Conservation (phyloP, 768 basidiomycete genomes). For the Boletus pseudopeckii region DNA sequence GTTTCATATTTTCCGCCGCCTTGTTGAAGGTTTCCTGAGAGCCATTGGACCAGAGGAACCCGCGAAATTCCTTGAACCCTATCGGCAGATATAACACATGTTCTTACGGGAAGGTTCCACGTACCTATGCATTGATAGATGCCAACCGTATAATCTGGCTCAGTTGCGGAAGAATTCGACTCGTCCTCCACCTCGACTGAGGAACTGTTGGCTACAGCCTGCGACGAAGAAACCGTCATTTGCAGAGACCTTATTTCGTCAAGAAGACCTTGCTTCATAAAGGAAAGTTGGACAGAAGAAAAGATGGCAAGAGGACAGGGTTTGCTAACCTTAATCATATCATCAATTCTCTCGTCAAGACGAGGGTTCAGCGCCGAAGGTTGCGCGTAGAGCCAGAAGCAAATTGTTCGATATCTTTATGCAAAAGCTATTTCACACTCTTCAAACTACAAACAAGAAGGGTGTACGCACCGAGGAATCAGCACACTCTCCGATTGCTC, state of each 20-base stretch:
- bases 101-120: slow-evolving; percentile 4
- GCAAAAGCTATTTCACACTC: background rate
- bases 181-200: background rate
- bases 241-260: slow-evolving; percentile 68
- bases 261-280: slow-evolving; percentile 67
- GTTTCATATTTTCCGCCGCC: slow-evolving; percentile 78
- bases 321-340: slow-evolving; percentile 74
- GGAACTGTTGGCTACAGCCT: background rate
- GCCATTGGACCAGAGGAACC: slow-evolving; percentile 50
- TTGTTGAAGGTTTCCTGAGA: slow-evolving; percentile 43
- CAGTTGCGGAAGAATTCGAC: background rate
- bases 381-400: slow-evolving; percentile 88
- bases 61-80: slow-evolving; percentile 93
- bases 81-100: slow-evolving; percentile 8
- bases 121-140: slow-evolving; percentile 94
- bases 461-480: slow-evolving; percentile 48
- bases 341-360: slow-evolving; percentile 77
- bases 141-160: slow-evolving; percentile 67
- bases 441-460: background rate
- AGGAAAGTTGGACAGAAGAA: slow-evolving; percentile 1
- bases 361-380: slow-evolving; percentile 58
- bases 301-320: background rate
- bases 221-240: slow-evolving; percentile 14
- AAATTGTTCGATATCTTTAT: slow-evolving; percentile 75
- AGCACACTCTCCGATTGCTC: slow-evolving; percentile 51